Conservation (phyloP, 176 grass and related monocot species). For the Typha latifolia region DNA sequence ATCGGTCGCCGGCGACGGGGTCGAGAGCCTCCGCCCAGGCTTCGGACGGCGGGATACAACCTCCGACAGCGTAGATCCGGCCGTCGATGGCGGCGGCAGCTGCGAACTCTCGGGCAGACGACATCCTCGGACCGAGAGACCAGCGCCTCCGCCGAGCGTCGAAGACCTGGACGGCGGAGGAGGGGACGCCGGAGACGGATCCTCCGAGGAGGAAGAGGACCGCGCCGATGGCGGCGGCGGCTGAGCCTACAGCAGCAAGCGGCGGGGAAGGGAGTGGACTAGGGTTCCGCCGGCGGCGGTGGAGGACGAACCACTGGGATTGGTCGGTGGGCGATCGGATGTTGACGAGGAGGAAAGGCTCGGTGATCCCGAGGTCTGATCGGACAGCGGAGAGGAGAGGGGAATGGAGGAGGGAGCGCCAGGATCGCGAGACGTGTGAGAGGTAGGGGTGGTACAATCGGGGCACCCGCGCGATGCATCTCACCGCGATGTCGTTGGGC, state of each 20-base stretch:
- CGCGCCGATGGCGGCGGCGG: slow-evolving; percentile 13
- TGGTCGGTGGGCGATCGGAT: slow-evolving; percentile 38
- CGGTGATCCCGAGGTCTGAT: slow-evolving; percentile 21
- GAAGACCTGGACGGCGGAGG: slow-evolving; percentile 44
- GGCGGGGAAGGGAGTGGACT: slow-evolving; percentile 36
- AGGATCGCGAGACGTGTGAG: slow-evolving; percentile 51
- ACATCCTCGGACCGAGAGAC: slow-evolving; percentile 76
- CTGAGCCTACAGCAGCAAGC: slow-evolving; percentile 35
- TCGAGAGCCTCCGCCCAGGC: slow-evolving; percentile 68
- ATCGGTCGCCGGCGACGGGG: slow-evolving; percentile 25
- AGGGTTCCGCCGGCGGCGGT: slow-evolving; percentile 31
- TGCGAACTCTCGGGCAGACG: slow-evolving; percentile 56
- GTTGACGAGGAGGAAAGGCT: slow-evolving; percentile 50
- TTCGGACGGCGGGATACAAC: slow-evolving; percentile 47
- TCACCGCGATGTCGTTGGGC: slow-evolving; percentile 56
- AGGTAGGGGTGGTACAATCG: slow-evolving; percentile 35
- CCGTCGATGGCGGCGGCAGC: slow-evolving; percentile 32
- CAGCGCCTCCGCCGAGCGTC: slow-evolving; percentile 40
- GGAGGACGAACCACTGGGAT: slow-evolving; percentile 51
- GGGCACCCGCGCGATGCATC: slow-evolving; percentile 62
- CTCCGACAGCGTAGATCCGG: slow-evolving; percentile 40
- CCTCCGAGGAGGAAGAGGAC: slow-evolving; percentile 70
- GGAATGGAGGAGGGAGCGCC: slow-evolving; percentile 48
- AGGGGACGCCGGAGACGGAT: slow-evolving; percentile 34
- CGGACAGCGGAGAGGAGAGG: slow-evolving; percentile 40